These are phyloP conservation scores for Alternaria tenuissima DNA, from an alignment of 2,329 filamentous ascomycete genomes.

Conservation along the genomic window DNA sequence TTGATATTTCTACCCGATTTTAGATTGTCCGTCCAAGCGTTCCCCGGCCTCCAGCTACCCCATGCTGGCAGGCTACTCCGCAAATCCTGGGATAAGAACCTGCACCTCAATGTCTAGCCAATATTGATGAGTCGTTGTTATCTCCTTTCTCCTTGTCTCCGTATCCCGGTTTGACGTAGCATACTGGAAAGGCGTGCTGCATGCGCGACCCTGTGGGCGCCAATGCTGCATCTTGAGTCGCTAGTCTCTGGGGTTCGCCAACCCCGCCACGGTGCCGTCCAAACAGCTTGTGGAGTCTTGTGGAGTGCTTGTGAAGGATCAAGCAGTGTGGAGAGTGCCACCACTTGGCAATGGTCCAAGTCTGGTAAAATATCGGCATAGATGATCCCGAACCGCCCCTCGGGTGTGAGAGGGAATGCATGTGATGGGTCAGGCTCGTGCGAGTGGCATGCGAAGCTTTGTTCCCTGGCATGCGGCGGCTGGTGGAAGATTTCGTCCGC, in stretches of 20 bases:
- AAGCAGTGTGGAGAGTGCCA: slow-evolving; percentile 34
- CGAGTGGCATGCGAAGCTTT: slow-evolving; percentile 26
- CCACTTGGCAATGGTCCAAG: slow-evolving; percentile 31
- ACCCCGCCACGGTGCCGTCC: slow-evolving; percentile 21
- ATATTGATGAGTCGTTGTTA: slow-evolving; percentile 16
- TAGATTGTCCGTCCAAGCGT: slow-evolving; percentile 28
- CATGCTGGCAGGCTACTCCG: slow-evolving; percentile 31
- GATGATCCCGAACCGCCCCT: slow-evolving; percentile 27
- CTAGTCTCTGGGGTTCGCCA: slow-evolving; percentile 16
- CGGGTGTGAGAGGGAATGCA: slow-evolving; percentile 25
- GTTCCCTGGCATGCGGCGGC: slow-evolving; percentile 18
- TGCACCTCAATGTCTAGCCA: slow-evolving; percentile 23
- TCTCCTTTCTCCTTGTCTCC: slow-evolving; percentile 7
- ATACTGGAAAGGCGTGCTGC: slow-evolving; percentile 8
- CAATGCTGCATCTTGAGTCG: slow-evolving; percentile 23
- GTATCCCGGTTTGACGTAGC: slow-evolving; percentile 21
- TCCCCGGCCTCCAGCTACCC: slow-evolving; percentile 28
- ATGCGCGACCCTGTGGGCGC: slow-evolving; percentile 12
- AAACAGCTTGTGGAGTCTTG: slow-evolving; percentile 31
- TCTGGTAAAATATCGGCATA: slow-evolving; percentile 29
- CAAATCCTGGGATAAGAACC: slow-evolving; percentile 24
- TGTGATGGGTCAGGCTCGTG: slow-evolving; percentile 31
- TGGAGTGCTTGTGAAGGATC: slow-evolving; percentile 26
- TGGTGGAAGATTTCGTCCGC: slow-evolving; percentile 38
- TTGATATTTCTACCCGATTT: slow-evolving; percentile 36